A percentile compares a stretch with the other conserved stretches of the same genome.
phyloP scores from a whole-genome alignment of 2,329 filamentous ascomycete genomes.

The Penicillium sp. region DNA sequence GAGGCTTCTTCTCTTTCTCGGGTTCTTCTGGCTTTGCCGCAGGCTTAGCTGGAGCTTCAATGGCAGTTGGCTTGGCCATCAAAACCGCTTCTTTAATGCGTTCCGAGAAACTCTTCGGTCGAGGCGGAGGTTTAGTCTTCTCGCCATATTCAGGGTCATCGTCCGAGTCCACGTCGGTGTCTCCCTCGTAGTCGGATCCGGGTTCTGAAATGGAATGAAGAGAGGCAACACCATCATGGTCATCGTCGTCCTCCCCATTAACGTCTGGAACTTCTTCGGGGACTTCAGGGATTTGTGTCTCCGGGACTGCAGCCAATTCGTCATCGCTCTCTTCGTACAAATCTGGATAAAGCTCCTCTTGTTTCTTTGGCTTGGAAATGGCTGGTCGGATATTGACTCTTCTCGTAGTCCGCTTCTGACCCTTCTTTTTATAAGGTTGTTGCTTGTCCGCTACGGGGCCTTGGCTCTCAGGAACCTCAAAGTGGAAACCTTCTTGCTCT shows the following conservation, averaged over 20 bases:
- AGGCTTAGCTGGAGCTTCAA: conserved; percentile 16
- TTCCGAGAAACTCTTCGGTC: conserved; percentile 36
- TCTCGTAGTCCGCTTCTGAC: conserved; percentile 51
- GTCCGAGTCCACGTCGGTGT: conserved; percentile 21
- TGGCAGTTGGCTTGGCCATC: conserved; percentile 15
- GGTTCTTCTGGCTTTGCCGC: conserved; percentile 13
- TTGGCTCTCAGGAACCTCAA: conserved; percentile 42
- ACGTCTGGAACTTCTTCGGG: conserved; percentile 11
- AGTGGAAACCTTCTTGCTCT: conserved; percentile 29
- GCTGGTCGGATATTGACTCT: conserved; percentile 46
- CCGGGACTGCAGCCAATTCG: conserved; percentile 30
- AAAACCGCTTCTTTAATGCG: conserved; percentile 40
- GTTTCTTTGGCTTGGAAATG: conserved; percentile 29
- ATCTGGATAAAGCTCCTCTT: conserved; percentile 22
- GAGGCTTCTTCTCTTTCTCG: conserved; percentile 27
- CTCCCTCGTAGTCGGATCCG: conserved; percentile 22
- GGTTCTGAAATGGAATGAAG: conserved; percentile 31
- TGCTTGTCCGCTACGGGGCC: conserved; percentile 10
- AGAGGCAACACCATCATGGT: conserved; percentile 23
- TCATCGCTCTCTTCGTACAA: conserved; percentile 26
- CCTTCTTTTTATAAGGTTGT: conserved; percentile 40
- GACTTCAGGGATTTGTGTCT: conserved; percentile 27
- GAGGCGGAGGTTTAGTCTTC: conserved; percentile 16
- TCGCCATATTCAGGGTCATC: conserved; percentile 32
- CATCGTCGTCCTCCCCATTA: conserved; percentile 6